phyloP scores from a whole-genome alignment of 129 eudicot species.

The Lonicera japonica region DNA sequence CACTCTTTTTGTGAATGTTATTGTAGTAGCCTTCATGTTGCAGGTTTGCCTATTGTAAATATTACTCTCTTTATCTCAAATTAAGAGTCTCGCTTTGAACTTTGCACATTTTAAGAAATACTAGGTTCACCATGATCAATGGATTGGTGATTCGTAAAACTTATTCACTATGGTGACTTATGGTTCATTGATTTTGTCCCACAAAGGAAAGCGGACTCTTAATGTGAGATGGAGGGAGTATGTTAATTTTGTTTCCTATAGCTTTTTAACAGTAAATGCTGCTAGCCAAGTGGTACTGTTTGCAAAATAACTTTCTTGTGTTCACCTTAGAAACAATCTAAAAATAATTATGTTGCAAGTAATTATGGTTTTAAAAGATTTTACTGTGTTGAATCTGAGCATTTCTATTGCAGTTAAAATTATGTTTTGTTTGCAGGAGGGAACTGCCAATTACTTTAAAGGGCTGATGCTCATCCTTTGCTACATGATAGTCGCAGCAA shows the following conservation, averaged over 20 bases:
- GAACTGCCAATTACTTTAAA: slow-evolving; percentile 51
- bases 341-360: background rate
- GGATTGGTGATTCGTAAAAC: too few species aligned
- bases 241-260: too few species aligned
- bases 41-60: slow-evolving; percentile 38
- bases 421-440: slow-evolving; percentile 31
- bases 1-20: slow-evolving; percentile 70
- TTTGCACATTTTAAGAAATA: too few species aligned
- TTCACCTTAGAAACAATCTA: background rate
- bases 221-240: too few species aligned
- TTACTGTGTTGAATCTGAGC: background rate
- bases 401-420: slow-evolving; percentile 1
- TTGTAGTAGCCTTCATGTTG: slow-evolving; percentile 84
- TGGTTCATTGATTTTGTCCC: too few species aligned
- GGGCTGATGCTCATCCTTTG: slow-evolving; percentile 77
- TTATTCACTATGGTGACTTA: too few species aligned
- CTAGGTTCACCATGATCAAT: too few species aligned
- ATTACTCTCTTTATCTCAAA: background rate
- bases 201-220: too few species aligned
- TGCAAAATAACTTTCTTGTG: background rate
- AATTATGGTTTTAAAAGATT: too few species aligned
- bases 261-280: too few species aligned
- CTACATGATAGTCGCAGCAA: slow-evolving; percentile 77
- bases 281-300: too few species aligned
- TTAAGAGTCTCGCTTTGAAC: too few species aligned